Conservation (phyloP, 805 yeast species). For the Zygosaccharomyces lentus region DNA sequence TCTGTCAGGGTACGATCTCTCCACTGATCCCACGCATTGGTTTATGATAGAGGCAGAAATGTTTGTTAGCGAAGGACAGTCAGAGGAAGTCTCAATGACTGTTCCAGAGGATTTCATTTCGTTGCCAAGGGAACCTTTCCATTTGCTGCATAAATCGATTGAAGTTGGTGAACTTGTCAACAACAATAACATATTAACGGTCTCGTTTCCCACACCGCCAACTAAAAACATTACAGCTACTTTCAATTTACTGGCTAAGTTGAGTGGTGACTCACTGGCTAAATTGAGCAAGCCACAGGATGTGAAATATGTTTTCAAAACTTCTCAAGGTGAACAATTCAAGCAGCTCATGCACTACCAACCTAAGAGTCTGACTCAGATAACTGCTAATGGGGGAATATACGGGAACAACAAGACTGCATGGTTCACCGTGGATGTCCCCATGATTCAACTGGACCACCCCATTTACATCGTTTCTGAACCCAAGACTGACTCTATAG, state of each 20-base stretch:
- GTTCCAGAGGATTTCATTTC: slow-evolving; percentile 25
- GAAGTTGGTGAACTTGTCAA: slow-evolving; percentile 21
- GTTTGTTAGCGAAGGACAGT: slow-evolving; percentile 20
- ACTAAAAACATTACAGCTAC: slow-evolving; percentile 17
- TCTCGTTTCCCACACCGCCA: slow-evolving; percentile 13
- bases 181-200: slow-evolving; percentile 23
- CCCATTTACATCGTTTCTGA: slow-evolving; percentile 22
- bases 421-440: slow-evolving; percentile 31
- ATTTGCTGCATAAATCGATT: slow-evolving; percentile 14
- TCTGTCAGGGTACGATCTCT: slow-evolving; percentile 19
- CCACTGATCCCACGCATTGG: slow-evolving; percentile 28
- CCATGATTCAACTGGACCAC: slow-evolving; percentile 18
- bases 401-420: slow-evolving; percentile 21
- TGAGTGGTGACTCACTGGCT: slow-evolving; percentile 17
- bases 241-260: slow-evolving; percentile 26
- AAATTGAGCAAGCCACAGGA: slow-evolving; percentile 18
- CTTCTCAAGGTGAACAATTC: slow-evolving; percentile 21
- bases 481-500: slow-evolving; percentile 11
- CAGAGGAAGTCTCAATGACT: slow-evolving; percentile 20
- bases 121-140: slow-evolving; percentile 21
- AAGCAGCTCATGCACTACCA: slow-evolving; percentile 20
- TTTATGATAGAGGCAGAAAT: slow-evolving; percentile 28
- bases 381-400: slow-evolving; percentile 29
- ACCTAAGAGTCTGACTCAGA: slow-evolving; percentile 15
- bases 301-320: slow-evolving; percentile 21